Evolutionary conservation across 1,284 basidiomycete species (phyloP).

Genomic region (Cryptococcus neoformans): DNA sequence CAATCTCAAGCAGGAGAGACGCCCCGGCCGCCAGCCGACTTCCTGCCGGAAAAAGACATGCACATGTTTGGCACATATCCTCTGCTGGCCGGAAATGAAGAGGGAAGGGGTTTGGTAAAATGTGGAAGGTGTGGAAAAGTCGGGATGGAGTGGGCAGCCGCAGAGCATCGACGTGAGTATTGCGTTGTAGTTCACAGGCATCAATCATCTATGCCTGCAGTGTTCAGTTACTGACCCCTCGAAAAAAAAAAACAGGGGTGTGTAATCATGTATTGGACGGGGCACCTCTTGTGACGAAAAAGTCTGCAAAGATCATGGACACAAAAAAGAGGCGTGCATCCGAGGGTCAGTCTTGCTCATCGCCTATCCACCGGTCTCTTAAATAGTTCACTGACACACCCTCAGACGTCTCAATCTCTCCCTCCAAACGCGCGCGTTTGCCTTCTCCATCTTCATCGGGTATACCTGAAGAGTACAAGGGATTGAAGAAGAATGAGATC

Average conservation of each 20-base stretch:
- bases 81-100: slow-evolving; percentile 45
- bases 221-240: background rate
- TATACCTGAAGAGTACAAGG: slow-evolving; percentile 16
- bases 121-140: slow-evolving; percentile 77
- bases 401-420: slow-evolving; percentile 7
- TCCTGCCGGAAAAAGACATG: slow-evolving; percentile 77
- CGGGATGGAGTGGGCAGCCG: slow-evolving; percentile 57
- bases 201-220: background rate
- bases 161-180: slow-evolving; percentile 67
- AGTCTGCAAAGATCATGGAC: slow-evolving; percentile 64
- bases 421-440: slow-evolving; percentile 48
- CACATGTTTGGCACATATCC: slow-evolving; percentile 76
- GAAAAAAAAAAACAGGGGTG: background rate
- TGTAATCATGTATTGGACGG: slow-evolving; percentile 44
- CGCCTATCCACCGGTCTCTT: background rate
- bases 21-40: slow-evolving; percentile 64
- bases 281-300: slow-evolving; percentile 37
- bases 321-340: slow-evolving; percentile 36
- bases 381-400: slow-evolving; percentile 9
- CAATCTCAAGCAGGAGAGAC: background rate
- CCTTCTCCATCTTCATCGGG: slow-evolving; percentile 34
- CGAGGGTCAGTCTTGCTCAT: slow-evolving; percentile 32
- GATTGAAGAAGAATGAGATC: slow-evolving; percentile 36
- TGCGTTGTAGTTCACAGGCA: too few species aligned
- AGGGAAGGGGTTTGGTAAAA: slow-evolving; percentile 65